phyloP scores from a whole-genome alignment of 2,329 filamentous ascomycete species.

The Colletotrichum spaethianum region DNA sequence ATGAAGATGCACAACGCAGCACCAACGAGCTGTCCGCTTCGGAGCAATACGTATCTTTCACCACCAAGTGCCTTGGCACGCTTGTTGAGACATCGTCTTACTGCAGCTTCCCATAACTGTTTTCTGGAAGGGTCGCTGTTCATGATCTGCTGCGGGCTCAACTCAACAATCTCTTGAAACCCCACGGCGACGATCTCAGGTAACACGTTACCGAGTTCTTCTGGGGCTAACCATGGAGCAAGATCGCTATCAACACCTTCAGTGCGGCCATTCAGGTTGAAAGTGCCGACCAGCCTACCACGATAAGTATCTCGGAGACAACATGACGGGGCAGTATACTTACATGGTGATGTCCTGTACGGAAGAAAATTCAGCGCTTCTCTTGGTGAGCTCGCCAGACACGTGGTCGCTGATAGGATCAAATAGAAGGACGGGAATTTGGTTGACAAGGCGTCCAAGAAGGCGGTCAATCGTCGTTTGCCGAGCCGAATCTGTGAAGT shows the following conservation, averaged over 20 bases:
- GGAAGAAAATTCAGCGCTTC: conserved; percentile 81
- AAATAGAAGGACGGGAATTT: conserved; percentile 86
- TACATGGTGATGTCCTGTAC: conserved; percentile 82
- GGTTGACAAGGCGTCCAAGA: conserved; percentile 86
- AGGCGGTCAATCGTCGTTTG: conserved; percentile 97
- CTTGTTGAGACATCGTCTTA: conserved; percentile 82
- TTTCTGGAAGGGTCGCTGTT: conserved; percentile 92
- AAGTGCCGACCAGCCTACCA: conserved; percentile 79
- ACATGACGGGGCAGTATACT: conserved; percentile 44
- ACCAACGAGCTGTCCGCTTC: conserved; percentile 94
- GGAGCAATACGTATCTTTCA: conserved; percentile 88
- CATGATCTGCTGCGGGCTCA: conserved; percentile 99
- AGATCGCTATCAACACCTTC: conserved; percentile 84
- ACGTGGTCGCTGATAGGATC: conserved; percentile 97
- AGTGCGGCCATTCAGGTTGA: conserved; percentile 93
- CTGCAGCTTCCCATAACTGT: conserved; percentile 87
- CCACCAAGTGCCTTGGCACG: conserved; percentile 75
- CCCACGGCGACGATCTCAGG: conserved; percentile 92
- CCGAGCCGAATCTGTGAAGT: conserved; percentile 92
- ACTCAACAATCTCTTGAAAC: conserved; percentile 98
- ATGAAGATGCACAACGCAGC: conserved; percentile 95
- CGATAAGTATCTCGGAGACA: conserved; percentile 43
- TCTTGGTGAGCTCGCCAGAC: conserved; percentile 78
- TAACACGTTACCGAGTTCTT: conserved; percentile 69
- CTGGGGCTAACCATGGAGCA: conserved; percentile 86